Base-by-base conservation (phyloP, 2,329 filamentous ascomycete genomes). In the Aspergillus quadricinctus region DNA sequence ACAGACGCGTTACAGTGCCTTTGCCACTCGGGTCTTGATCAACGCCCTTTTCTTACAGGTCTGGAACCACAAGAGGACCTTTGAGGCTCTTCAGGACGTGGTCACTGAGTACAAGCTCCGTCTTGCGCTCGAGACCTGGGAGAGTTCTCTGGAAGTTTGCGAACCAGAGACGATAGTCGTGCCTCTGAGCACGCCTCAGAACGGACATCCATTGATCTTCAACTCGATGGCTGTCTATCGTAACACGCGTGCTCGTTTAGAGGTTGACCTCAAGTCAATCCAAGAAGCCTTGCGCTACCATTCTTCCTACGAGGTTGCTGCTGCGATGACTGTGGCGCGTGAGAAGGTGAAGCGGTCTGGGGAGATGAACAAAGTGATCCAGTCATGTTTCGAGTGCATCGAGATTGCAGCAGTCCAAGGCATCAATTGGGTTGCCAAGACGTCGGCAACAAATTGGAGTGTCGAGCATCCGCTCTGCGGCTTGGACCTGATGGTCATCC, bases 361-460 rank as follows among this genome's bases (percentile, higher is more conserved):
- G 68, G 93, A 97, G 75, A 97, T 97, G 93, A 89, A 97, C 80
- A 96, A 96, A 78, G 92, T 97, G 67, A 96, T 99, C 60, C 88
- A 97, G 70, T 91, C 95, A 75, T 97, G 94, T 78, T 97, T 94
- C 76, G 91, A 95, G 75, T 97, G 92, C 79, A 92, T 99, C 69
- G 93, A 97, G 75, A 96, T 94, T 50, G 93, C 93, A 55, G 93
- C 95, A 48, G 80, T 92, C 60, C 92, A 97, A 75, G 94, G 93
- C 63, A 92, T 97, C 64, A 91, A 93, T 67, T 97, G 94, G 93
- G 92, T 97, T 60, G 93, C 93, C n/a, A 88, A 92, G 65, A 97
- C 93, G 23, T 97, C 92, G 49, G 92, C 94, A 23, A 97, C 94
- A 49, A 97, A 97, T 77, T 99, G 94, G 94, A 97, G 93, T 73